A percentile compares a stretch with the other conserved stretches of the same genome.
Evolutionary conservation across 345 rosid species (phyloP).

Genomic region (Barbarea vulgaris): DNA sequence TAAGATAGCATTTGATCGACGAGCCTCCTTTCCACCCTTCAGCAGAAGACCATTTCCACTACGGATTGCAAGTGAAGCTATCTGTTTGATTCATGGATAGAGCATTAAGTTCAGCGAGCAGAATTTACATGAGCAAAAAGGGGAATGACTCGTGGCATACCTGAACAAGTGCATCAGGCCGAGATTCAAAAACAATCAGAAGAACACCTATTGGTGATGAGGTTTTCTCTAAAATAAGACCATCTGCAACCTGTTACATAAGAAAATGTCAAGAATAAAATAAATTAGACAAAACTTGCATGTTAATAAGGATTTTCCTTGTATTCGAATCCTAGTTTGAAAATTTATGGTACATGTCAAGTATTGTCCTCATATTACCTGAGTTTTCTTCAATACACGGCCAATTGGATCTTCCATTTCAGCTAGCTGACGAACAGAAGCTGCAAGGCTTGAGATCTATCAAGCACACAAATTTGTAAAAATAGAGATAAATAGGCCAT

Average conservation of each 20-base stretch:
- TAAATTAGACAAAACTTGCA: background rate
- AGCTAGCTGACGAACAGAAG: conserved; percentile 83
- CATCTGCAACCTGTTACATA: conserved; percentile 78
- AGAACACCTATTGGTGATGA: conserved; percentile 97
- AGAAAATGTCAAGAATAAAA: background rate
- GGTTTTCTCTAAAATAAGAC: conserved; percentile 87
- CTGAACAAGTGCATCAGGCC: conserved; percentile 98
- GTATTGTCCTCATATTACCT: conserved; percentile 52
- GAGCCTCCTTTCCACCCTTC: conserved; percentile 99
- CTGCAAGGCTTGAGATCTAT: conserved; percentile 79
- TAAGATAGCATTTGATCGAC: conserved; percentile 85
- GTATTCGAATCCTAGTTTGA: background rate
- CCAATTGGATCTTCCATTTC: conserved; percentile 97
- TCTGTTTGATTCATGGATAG: conserved; percentile 53
- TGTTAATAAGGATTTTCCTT: background rate
- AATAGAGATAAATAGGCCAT: background rate
- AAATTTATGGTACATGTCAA: background rate
- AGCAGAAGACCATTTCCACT: conserved; percentile 95
- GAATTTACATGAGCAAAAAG: conserved; percentile 8
- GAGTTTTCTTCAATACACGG: conserved; percentile 69
- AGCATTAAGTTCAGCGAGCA: conserved; percentile 12
- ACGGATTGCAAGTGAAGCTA: conserved; percentile 90
- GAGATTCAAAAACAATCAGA: conserved; percentile 92
- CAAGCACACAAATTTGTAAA: conserved; percentile 9
- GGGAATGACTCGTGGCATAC: conserved; percentile 44